A percentile compares a stretch with the other conserved stretches of the same genome.
These are phyloP conservation scores for Botryotinia narcissicola DNA, from an alignment of 2,329 filamentous ascomycete genomes.

Conservation along the genomic window DNA sequence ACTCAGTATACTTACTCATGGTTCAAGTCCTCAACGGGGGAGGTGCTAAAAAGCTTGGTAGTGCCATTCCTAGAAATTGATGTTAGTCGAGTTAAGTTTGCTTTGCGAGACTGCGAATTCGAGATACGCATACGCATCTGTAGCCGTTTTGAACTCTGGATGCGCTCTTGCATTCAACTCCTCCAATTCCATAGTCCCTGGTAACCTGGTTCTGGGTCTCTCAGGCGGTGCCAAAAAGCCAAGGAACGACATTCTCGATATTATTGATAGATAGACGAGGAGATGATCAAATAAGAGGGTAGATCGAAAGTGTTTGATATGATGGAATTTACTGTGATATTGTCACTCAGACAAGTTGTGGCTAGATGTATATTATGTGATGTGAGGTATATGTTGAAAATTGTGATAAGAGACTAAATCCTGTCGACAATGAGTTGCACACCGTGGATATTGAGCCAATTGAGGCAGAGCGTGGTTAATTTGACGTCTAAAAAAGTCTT, in stretches of 20 bases:
- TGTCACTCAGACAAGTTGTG: neutral
- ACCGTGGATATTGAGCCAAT: too few relatives aligned
- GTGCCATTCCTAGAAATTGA: neutral
- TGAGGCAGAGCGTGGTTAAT: neutral
- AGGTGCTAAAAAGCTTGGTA: too few relatives aligned
- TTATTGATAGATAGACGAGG: neutral
- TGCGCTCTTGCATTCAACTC: neutral
- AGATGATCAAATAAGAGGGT: neutral
- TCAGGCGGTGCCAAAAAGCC: neutral
- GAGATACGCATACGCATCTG: neutral
- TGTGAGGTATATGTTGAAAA: neutral
- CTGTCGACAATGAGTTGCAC: neutral
- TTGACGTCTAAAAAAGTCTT: neutral
- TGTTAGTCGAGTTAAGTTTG: neutral
- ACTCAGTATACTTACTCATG: neutral
- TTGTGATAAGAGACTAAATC: neutral
- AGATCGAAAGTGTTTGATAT: neutral
- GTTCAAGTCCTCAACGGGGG: neutral
- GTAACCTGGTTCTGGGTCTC: neutral
- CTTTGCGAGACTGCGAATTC: neutral
- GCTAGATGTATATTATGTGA: neutral
- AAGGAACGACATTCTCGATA: neutral
- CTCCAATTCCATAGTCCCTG: too few relatives aligned
- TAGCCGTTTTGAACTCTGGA: neutral
- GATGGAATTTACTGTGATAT: neutral